A percentile compares a stretch with the other conserved stretches of the same genome.
phyloP scores from a whole-genome alignment of 805 yeast species.

The Yamadazyma takamatsuzukensis region DNA sequence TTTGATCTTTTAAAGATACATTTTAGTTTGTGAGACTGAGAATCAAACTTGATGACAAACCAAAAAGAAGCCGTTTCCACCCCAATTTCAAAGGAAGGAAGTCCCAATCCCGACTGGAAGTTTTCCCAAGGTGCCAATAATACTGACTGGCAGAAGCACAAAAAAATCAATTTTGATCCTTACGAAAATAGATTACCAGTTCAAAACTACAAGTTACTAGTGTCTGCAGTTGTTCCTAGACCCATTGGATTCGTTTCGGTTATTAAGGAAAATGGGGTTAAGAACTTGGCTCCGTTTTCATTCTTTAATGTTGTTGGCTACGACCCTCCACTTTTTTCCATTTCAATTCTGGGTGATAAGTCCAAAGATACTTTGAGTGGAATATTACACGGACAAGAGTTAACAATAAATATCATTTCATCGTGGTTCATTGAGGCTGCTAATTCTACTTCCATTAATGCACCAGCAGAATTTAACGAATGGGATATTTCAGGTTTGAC shows the following conservation, averaged over 20 bases:
- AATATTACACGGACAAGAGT: constrained; percentile 48
- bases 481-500: constrained; percentile 56
- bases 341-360: constrained; percentile 43
- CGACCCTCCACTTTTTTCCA: constrained; percentile 57
- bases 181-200: constrained; percentile 34
- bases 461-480: constrained; percentile 51
- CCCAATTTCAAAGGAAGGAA: too few species aligned
- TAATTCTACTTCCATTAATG: constrained; percentile 43
- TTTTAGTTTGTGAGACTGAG: too few species aligned
- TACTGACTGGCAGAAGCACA: constrained; percentile 39
- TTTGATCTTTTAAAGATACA: too few species aligned
- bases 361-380: constrained; percentile 52
- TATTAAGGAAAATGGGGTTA: constrained; percentile 35
- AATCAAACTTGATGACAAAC: too few species aligned
- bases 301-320: constrained; percentile 44
- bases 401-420: constrained; percentile 52
- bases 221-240: constrained; percentile 55
- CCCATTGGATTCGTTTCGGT: constrained; percentile 60
- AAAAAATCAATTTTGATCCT: constrained; percentile 49
- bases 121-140: constrained; percentile 40
- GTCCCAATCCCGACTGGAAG: constrained; percentile 35
- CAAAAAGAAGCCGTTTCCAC: too few species aligned
- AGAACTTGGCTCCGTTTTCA: constrained; percentile 60
- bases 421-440: constrained; percentile 70
- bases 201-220: constrained; percentile 48